phyloP scores from a whole-genome alignment of 768 basidiomycete genomes.

The Amanita brunnescens region DNA sequence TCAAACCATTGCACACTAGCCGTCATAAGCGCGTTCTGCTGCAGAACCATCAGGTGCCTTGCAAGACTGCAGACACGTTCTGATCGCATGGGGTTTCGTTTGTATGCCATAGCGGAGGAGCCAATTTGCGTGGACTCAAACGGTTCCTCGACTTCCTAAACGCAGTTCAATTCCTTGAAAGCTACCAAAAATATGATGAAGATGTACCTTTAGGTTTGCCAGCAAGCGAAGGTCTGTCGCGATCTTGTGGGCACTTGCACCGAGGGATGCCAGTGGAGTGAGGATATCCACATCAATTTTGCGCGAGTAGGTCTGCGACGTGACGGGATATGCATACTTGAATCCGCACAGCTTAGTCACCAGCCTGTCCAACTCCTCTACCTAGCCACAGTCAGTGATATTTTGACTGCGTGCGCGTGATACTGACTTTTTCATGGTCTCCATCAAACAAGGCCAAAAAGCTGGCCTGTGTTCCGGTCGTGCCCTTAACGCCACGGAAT shows the following conservation, averaged over 20 bases:
- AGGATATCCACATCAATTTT: constrained; percentile 96
- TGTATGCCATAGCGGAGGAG: constrained; percentile 97
- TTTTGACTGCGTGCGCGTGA: background rate
- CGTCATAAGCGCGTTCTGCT: constrained; percentile 96
- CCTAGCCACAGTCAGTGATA: constrained; percentile 31
- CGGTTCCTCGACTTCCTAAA: constrained; percentile 92
- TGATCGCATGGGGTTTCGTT: constrained; percentile 98
- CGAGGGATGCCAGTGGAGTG: constrained; percentile 80
- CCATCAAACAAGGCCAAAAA: constrained; percentile 93
- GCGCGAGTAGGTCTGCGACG: constrained; percentile 96
- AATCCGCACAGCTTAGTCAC: constrained; percentile 93
- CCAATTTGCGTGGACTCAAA: constrained; percentile 99
- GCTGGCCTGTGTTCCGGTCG: constrained; percentile 95
- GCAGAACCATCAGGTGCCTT: constrained; percentile 92
- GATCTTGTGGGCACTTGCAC: constrained; percentile 96
- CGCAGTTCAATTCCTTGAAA: background rate
- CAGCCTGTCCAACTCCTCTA: constrained; percentile 78
- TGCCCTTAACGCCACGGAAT: constrained; percentile 98
- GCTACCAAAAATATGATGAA: background rate
- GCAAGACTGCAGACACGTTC: constrained; percentile 95
- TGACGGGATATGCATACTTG: constrained; percentile 92
- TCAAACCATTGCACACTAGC: constrained; percentile 97
- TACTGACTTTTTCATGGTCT: constrained; percentile 76
- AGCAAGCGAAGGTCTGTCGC: constrained; percentile 91
- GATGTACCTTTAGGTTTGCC: constrained; percentile 77